Base-by-base conservation (phyloP, 305 asterid species). In the Lippia alba region DNA sequence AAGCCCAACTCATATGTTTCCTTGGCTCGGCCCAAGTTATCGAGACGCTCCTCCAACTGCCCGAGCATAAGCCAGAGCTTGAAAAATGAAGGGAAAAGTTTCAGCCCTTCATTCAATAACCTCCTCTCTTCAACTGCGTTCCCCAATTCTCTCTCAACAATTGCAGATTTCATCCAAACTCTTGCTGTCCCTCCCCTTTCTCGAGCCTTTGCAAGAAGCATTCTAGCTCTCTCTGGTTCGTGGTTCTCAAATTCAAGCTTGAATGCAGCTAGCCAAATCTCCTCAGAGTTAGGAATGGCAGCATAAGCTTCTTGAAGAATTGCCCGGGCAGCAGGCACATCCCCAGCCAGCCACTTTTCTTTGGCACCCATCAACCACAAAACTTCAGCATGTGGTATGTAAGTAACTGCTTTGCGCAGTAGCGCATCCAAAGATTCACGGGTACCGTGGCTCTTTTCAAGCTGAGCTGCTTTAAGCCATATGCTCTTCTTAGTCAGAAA, bases 311-410 rank as follows among this genome's bases (percentile, higher is more conserved):
- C 97, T 72, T 86, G 91, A 67, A 92, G 89, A 81, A 92, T 92
- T 14, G 89, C 93, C 40, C 96, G 82, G 63, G 97, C 98, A 39
- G 98, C 85, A 39, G 93, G 98, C 40, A 93, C 98, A 69, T 90
- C 98, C 58, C 96, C 97, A 56, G 98, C 98, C 63, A 93, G 97
- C 98, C 98, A 93, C 89, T 93, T 93, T 69, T 93, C 98, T 74
- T 93, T 93, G 53, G 98, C 97, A 50, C 97, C 98, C 97, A 93
- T 93, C 49, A 93, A 85, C 98, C 98, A 93, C 70, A 93, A 77
- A 75, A 86, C 91, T 60, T 93, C 95, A 24, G 98, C 98, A 71
- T 85, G 89, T 0, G 98, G 98, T 53, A 90, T 89, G 67, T 90
- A 93, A 2, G 90, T 90, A 67, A 93, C 98, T 12, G 98, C 98